Percentiles rank a stretch among this genome's conserved stretches.
These are phyloP conservation scores for Lentinus tigrinus DNA, from an alignment of 768 basidiomycete genomes.

Conservation along the genomic window DNA sequence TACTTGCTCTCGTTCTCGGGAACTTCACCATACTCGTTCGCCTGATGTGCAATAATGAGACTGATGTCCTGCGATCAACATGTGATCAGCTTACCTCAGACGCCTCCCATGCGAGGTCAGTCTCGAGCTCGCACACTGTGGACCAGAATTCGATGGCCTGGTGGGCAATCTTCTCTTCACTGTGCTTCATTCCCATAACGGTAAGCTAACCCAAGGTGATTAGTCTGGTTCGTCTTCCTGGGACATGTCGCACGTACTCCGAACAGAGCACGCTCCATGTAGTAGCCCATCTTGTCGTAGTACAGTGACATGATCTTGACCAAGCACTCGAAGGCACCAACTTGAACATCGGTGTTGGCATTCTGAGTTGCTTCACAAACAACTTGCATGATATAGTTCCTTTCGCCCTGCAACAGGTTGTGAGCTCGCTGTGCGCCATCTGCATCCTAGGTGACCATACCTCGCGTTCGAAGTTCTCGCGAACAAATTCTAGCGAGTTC, in stretches of 20 bases:
- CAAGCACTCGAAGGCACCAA: slow-evolving; percentile 94
- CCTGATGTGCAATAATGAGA: slow-evolving; percentile 43
- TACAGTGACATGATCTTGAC: slow-evolving; percentile 97
- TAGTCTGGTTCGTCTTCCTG: not conserved
- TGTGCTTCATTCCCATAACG: slow-evolving; percentile 95
- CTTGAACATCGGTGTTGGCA: slow-evolving; percentile 74
- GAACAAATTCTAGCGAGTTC: slow-evolving; percentile 96
- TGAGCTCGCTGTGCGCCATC: not conserved
- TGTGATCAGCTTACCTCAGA: slow-evolving; percentile 65
- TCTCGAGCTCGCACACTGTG: slow-evolving; percentile 97
- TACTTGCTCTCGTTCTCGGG: slow-evolving; percentile 84
- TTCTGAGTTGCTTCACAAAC: slow-evolving; percentile 98
- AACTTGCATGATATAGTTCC: slow-evolving; percentile 99
- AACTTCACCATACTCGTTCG: slow-evolving; percentile 83
- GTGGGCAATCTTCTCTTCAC: slow-evolving; percentile 86
- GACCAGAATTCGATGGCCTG: slow-evolving; percentile 99
- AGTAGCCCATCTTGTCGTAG: slow-evolving; percentile 98
- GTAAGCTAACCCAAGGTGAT: slow-evolving; percentile 69
- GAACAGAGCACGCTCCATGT: slow-evolving; percentile 99
- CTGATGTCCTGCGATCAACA: not conserved
- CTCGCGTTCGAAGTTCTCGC: slow-evolving; percentile 97
- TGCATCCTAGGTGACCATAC: slow-evolving; percentile 43
- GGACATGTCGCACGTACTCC: slow-evolving; percentile 60
- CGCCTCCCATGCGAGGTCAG: slow-evolving; percentile 87
- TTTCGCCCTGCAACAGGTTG: slow-evolving; percentile 70